Evolutionary conservation across 164 flowering plant species (phyloP).

Genomic region (Taxillus chinensis): DNA sequence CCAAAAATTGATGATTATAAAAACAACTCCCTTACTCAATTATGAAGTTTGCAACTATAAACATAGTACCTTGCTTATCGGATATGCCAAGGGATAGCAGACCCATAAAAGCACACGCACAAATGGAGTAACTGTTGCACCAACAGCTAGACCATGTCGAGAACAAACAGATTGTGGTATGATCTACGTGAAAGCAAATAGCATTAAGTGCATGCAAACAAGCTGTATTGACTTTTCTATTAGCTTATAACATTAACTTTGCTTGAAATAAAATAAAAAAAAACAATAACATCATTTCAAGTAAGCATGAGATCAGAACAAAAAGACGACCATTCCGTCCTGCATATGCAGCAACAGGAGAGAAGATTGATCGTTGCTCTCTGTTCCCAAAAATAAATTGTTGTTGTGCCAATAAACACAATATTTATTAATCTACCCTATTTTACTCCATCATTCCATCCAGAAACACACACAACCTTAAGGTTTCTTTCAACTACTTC

Average conservation of each 20-base stretch:
- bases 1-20: background rate
- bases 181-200: slow-evolving; percentile 42
- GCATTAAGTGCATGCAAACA: background rate
- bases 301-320: no score
- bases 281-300: no score
- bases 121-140: slow-evolving; percentile 81
- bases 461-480: no score
- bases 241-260: background rate
- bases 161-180: slow-evolving; percentile 97
- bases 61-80: slow-evolving; percentile 83
- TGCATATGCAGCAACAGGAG: no score
- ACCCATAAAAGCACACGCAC: slow-evolving; percentile 95
- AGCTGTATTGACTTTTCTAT: background rate
- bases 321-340: no score
- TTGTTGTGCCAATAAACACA: no score
- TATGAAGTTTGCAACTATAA: background rate
- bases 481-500: no score
- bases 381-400: no score
- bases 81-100: slow-evolving; percentile 91
- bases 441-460: no score
- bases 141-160: slow-evolving; percentile 86
- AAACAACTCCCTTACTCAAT: background rate
- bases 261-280: no score
- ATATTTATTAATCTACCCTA: no score
- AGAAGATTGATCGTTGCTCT: no score